Conservation (phyloP, 108 stramenopile species). For the Nitzschia sp. region DNA sequence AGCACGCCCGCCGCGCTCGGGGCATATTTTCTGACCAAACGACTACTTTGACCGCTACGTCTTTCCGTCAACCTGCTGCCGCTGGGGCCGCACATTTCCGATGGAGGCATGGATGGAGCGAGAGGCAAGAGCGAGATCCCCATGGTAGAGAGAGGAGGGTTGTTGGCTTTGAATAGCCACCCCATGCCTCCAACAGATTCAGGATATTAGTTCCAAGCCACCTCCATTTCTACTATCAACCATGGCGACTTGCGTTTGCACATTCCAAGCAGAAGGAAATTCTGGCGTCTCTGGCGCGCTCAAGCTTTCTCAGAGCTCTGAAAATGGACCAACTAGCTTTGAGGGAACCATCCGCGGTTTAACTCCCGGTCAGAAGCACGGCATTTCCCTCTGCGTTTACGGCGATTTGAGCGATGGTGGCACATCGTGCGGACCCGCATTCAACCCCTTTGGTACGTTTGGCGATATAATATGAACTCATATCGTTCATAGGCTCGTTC, state of each 20-base stretch:
- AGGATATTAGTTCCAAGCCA: too few relatives aligned
- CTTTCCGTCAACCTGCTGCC: background rate
- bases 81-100: background rate
- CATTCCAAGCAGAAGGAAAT: slow-evolving; percentile 36
- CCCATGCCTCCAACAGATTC: too few relatives aligned
- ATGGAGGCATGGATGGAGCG: too few relatives aligned
- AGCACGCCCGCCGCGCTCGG: too few relatives aligned
- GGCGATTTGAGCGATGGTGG: slow-evolving; percentile 86
- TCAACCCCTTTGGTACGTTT: slow-evolving; percentile 91
- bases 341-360: slow-evolving; percentile 76
- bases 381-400: slow-evolving; percentile 77
- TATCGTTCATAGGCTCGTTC: background rate
- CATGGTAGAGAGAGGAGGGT: too few relatives aligned
- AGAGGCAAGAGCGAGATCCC: too few relatives aligned
- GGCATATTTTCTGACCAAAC: too few relatives aligned
- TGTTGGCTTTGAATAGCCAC: too few relatives aligned
- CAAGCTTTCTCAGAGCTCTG: slow-evolving; percentile 61
- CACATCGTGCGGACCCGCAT: slow-evolving; percentile 70
- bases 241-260: slow-evolving; percentile 50
- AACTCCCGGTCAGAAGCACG: slow-evolving; percentile 84
- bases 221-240: too few relatives aligned
- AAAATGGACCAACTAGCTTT: slow-evolving; percentile 70
- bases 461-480: background rate
- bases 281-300: slow-evolving; percentile 52
- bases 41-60: background rate